Evolutionary conservation across 108 stramenopile genomes (phyloP).

Genomic region (Cyclotella sp.): DNA sequence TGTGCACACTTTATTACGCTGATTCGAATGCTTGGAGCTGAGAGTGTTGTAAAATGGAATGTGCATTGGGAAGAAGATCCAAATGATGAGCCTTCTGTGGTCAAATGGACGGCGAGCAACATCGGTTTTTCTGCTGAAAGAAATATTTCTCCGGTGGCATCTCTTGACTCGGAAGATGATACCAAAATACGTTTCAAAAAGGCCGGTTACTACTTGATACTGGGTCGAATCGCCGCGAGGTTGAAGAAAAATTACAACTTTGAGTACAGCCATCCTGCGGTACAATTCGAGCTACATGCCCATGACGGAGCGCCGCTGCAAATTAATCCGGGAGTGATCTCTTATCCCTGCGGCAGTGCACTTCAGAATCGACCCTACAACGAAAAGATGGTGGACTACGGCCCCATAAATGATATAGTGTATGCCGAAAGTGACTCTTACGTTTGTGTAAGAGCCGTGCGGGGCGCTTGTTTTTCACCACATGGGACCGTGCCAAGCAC

Average conservation of each 20-base stretch:
- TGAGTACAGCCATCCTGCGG: background rate
- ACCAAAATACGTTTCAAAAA: constrained; percentile 36
- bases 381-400: constrained; percentile 26
- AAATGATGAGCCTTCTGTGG: constrained; percentile 17
- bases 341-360: background rate
- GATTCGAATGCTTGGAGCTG: constrained; percentile 25
- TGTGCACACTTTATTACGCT: constrained; percentile 2
- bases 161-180: constrained; percentile 19
- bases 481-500: constrained; percentile 13
- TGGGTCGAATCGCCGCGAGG: constrained; percentile 25
- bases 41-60: constrained; percentile 25
- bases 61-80: background rate
- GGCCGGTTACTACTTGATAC: constrained; percentile 25
- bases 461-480: constrained; percentile 17
- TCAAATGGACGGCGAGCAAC: constrained; percentile 22
- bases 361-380: constrained; percentile 6
- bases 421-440: constrained; percentile 21
- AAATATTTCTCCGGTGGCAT: background rate
- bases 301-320: constrained; percentile 11
- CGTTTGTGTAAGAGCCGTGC: constrained; percentile 4
- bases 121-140: constrained; percentile 18
- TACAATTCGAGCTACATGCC: constrained; percentile 16
- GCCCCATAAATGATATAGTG: constrained; percentile 24
- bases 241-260: constrained; percentile 17
- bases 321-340: constrained; percentile 14